Conservation (phyloP, 2,329 filamentous ascomycete genomes). For the Aspergillus carbonarius region DNA sequence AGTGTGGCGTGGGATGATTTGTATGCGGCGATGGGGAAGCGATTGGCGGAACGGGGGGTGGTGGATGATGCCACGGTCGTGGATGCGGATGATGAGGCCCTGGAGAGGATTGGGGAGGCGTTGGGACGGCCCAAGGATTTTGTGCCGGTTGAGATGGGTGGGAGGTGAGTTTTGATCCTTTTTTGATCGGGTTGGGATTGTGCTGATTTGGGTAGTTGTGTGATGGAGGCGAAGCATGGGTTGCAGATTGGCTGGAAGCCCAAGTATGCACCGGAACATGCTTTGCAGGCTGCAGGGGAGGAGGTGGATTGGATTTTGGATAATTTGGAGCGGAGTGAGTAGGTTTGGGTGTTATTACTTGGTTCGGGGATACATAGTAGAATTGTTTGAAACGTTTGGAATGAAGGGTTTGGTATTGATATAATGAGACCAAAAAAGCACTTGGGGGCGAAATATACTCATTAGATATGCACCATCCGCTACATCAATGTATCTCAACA, state of each 20-base stretch:
- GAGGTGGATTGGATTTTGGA: neutral
- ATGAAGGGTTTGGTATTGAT: no score
- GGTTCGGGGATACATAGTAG: no score
- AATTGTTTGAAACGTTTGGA: no score
- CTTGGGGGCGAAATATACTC: no score
- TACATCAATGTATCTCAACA: neutral
- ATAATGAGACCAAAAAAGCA: no score
- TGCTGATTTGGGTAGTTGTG: neutral
- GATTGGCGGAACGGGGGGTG: slow-evolving; percentile 41
- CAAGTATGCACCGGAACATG: neutral
- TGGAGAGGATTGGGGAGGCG: slow-evolving; percentile 45
- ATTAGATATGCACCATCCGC: no score
- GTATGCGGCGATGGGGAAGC: slow-evolving; percentile 47
- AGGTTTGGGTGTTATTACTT: no score
- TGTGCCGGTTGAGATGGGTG: slow-evolving; percentile 45
- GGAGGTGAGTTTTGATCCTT: slow-evolving; percentile 38
- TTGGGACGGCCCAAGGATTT: slow-evolving; percentile 36
- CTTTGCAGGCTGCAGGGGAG: neutral
- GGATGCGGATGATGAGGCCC: slow-evolving; percentile 34
- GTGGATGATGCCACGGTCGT: slow-evolving; percentile 41
- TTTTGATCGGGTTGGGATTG: neutral
- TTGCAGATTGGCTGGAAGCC: neutral
- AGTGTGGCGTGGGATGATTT: slow-evolving; percentile 53
- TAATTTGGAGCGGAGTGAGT: neutral
- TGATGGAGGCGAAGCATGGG: neutral